Base-by-base conservation (phyloP, 768 basidiomycete species). In the Gautieria morchelliformis region DNA sequence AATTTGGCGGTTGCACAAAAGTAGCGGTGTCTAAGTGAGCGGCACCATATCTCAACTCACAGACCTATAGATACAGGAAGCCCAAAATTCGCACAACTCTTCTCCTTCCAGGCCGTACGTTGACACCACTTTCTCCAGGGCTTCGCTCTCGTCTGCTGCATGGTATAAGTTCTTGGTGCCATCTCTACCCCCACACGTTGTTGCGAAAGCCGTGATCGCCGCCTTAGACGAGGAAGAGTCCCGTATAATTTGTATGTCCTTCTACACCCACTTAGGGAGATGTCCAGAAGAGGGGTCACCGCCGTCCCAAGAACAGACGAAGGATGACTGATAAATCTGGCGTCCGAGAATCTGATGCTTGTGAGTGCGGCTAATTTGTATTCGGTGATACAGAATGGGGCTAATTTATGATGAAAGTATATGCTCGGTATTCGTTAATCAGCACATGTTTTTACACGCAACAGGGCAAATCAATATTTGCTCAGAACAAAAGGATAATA, bases 1-100 rank as follows among this genome's bases (percentile, higher is more conserved):
- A n/a, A n/a, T n/a, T n/a, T n/a, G n/a, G n/a, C n/a, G n/a, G n/a
- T n/a, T n/a, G n/a, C n/a, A n/a, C n/a, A n/a, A n/a, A n/a, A n/a
- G n/a, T n/a, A n/a, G n/a, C n/a, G n/a, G n/a, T n/a, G n/a, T n/a
- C n/a, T n/a, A n/a, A n/a, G n/a, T n/a, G n/a, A n/a, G n/a, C n/a
- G n/a, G n/a, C n/a, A n/a, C n/a, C n/a, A n/a, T n/a, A n/a, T 8
- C 54, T 49, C 42, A 54, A 33, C 60, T 56, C 58, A 20, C 60
- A 84, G 5, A 27, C 27, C 27, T 27, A 5, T 27, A 27, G 85
- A n/a, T 87, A 92, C 71, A 73, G 80, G 37, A 76, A 82, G 32
- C 88, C 87, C 1, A 68, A 74, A 44, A 83, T 99, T 69, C 86
- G 90, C n/a, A 95, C 93, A 10, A 93, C 92, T 3, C 76, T 97